Evolutionary conservation across 345 rosid genomes (phyloP).

Genomic region (Carallia brachiata): DNA sequence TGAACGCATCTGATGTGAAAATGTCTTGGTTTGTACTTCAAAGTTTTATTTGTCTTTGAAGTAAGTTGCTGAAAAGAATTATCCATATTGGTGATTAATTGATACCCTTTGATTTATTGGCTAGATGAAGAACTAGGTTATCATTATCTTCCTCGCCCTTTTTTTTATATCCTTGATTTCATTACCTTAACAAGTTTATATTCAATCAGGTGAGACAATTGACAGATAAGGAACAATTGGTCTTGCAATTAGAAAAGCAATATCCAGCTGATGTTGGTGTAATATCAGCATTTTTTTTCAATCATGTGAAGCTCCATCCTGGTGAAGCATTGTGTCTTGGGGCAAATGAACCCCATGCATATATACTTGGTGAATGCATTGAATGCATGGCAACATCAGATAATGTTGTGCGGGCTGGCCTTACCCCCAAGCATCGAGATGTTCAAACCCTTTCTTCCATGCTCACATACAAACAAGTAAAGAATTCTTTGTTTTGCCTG

Average conservation of each 20-base stretch:
- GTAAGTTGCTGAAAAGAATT: too few species aligned
- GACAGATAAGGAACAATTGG: constrained; percentile 82
- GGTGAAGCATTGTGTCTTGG: constrained; percentile 97
- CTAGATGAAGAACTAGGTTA: neutral
- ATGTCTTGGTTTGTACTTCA: neutral
- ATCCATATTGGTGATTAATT: neutral
- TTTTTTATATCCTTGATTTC: constrained; percentile 9
- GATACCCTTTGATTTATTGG: neutral
- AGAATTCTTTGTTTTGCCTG: neutral
- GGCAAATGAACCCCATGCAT: constrained; percentile 96
- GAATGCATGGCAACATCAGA: constrained; percentile 99
- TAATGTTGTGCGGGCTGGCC: constrained; percentile 98
- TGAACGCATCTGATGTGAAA: neutral
- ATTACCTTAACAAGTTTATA: neutral
- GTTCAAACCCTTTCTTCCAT: constrained; percentile 85
- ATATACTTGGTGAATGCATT: constrained; percentile 78
- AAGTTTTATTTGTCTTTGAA: too few species aligned
- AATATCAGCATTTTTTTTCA: constrained; percentile 77
- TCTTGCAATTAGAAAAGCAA: constrained; percentile 77
- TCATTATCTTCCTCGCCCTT: neutral
- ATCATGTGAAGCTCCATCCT: constrained; percentile 85
- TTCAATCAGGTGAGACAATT: constrained; percentile 60
- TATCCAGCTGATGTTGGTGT: constrained; percentile 89
- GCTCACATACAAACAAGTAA: constrained; percentile 95
- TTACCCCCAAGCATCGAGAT: constrained; percentile 88